These are phyloP conservation scores for Saturnispora ahearnii DNA, from an alignment of 805 yeast genomes.

Conservation along the genomic window DNA sequence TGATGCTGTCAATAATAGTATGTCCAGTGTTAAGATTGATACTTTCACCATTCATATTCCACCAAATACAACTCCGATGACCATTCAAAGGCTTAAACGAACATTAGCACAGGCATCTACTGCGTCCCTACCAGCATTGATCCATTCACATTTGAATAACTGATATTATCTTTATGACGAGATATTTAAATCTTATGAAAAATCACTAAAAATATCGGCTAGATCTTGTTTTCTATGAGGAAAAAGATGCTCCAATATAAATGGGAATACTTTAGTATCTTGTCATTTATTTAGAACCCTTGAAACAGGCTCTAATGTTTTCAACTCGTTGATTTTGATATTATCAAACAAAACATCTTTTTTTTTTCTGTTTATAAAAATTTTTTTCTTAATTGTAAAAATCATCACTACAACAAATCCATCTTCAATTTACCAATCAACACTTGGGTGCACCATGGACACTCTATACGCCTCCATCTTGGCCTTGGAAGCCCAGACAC, in stretches of 20 bases:
- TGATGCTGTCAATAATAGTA: not conserved
- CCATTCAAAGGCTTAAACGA: slow-evolving; percentile 2
- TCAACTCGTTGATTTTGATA: too few relatives aligned
- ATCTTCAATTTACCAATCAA: not conserved
- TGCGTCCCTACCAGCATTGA: slow-evolving; percentile 5
- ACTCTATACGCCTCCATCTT: not conserved
- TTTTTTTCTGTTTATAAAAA: not conserved
- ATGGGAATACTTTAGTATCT: too few relatives aligned
- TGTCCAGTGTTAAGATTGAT: not conserved
- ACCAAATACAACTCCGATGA: not conserved
- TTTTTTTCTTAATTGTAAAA: not conserved
- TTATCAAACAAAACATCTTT: not conserved
- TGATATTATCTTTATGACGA: not conserved
- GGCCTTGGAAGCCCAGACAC: not conserved
- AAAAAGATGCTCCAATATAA: not conserved
- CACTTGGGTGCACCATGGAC: slow-evolving; percentile 1
- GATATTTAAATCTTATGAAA: not conserved
- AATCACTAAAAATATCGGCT: not conserved
- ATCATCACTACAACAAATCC: not conserved
- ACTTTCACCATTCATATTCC: slow-evolving; percentile 1
- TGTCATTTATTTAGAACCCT: too few relatives aligned
- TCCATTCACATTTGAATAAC: slow-evolving; percentile 3
- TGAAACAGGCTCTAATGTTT: too few relatives aligned
- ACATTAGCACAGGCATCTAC: not conserved
- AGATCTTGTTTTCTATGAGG: not conserved